Evolutionary conservation across 2,329 filamentous ascomycete species (phyloP).

Genomic region (Colletotrichum liriopes): DNA sequence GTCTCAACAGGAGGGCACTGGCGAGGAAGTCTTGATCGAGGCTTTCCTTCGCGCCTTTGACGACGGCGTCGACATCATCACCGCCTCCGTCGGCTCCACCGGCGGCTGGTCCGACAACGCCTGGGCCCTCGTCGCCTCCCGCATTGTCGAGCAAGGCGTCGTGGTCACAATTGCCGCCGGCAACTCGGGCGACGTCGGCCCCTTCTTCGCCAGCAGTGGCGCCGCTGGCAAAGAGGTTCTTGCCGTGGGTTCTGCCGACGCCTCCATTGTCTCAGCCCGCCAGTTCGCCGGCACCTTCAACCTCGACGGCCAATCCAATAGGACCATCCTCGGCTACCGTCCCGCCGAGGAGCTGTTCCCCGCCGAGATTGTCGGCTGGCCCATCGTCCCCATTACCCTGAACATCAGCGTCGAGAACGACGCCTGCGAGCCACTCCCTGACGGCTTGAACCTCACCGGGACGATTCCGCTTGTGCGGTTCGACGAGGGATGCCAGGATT

Average conservation of each 20-base stretch:
- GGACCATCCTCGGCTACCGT: constrained; percentile 47
- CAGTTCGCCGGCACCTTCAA: constrained; percentile 46
- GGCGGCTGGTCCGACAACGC: constrained; percentile 56
- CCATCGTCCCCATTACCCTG: constrained; percentile 47
- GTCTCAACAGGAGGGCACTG: constrained; percentile 12
- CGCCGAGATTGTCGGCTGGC: constrained; percentile 45
- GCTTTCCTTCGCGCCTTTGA: constrained; percentile 40
- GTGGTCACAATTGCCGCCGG: constrained; percentile 45
- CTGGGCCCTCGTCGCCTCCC: constrained; percentile 59
- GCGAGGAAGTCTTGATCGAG: constrained; percentile 40
- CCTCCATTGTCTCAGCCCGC: constrained; percentile 34
- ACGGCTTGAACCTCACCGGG: constrained; percentile 28
- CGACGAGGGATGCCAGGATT: constrained; percentile 35
- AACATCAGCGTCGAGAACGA: constrained; percentile 47
- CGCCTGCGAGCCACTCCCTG: constrained; percentile 45
- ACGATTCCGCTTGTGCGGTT: constrained; percentile 38
- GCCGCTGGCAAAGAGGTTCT: constrained; percentile 48
- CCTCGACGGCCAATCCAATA: constrained; percentile 44
- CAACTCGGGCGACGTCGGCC: constrained; percentile 42
- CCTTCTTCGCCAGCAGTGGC: constrained; percentile 47
- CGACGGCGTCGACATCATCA: constrained; percentile 43
- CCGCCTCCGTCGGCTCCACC: constrained; percentile 33
- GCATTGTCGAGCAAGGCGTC: constrained; percentile 55
- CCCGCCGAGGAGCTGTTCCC: constrained; percentile 46
- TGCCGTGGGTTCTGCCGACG: constrained; percentile 44